These are phyloP conservation scores for Alternaria sp. DNA, from an alignment of 2,329 filamentous ascomycete genomes.

Conservation along the genomic window DNA sequence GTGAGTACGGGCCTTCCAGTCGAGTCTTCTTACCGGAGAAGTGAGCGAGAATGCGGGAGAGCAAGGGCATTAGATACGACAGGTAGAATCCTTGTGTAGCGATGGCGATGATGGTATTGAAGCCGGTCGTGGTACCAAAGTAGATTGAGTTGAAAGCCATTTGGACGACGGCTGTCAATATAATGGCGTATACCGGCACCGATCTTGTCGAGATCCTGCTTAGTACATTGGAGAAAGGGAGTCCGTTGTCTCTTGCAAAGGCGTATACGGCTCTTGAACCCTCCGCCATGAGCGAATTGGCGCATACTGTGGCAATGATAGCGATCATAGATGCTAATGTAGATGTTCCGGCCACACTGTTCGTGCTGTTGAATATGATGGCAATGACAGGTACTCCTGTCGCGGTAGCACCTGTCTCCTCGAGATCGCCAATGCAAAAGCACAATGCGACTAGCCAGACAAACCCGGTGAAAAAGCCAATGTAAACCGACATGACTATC, in stretches of 20 bases:
- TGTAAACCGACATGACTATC: slow-evolving; percentile 49
- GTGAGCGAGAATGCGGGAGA: slow-evolving; percentile 58
- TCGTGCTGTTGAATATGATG: slow-evolving; percentile 59
- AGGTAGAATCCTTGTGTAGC: slow-evolving; percentile 65
- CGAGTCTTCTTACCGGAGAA: slow-evolving; percentile 52
- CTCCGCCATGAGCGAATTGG: slow-evolving; percentile 56
- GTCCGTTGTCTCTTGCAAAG: slow-evolving; percentile 59
- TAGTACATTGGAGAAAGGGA: slow-evolving; percentile 58
- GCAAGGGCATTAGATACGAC: slow-evolving; percentile 63
- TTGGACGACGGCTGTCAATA: slow-evolving; percentile 57
- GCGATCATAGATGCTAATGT: slow-evolving; percentile 56
- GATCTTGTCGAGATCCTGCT: slow-evolving; percentile 57
- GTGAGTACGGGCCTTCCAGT: slow-evolving; percentile 54
- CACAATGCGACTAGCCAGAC: slow-evolving; percentile 49
- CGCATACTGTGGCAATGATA: slow-evolving; percentile 56
- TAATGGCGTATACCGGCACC: slow-evolving; percentile 58
- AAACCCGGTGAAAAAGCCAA: slow-evolving; percentile 50
- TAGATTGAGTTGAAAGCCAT: slow-evolving; percentile 62
- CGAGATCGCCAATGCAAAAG: slow-evolving; percentile 54
- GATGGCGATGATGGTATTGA: slow-evolving; percentile 63
- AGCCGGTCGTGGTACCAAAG: slow-evolving; percentile 61
- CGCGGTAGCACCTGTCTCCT: slow-evolving; percentile 51
- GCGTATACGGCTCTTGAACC: slow-evolving; percentile 56
- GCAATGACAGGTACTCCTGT: slow-evolving; percentile 62
- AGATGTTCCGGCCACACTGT: slow-evolving; percentile 53